Conservation (phyloP, 208 protist species). For the Trypanosoma melophagium region DNA sequence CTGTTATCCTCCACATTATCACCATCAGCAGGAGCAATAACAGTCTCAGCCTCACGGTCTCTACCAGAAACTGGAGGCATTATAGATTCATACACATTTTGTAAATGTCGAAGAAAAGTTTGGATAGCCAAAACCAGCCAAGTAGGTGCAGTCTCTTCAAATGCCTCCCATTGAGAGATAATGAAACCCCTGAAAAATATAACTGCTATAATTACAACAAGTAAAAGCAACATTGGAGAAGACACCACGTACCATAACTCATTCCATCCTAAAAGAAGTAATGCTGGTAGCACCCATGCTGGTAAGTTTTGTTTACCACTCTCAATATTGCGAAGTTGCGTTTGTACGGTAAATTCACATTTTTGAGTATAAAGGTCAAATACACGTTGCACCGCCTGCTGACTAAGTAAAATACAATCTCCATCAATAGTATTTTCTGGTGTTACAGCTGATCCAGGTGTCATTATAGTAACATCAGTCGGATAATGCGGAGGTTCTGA, state of each 20-base stretch:
- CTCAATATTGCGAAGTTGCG: slow-evolving; percentile 73
- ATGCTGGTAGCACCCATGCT: slow-evolving; percentile 68
- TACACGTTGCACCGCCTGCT: slow-evolving; percentile 48
- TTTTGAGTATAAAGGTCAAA: slow-evolving; percentile 77
- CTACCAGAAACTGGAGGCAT: not conserved
- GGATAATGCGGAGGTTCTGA: slow-evolving; percentile 25
- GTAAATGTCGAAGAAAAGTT: slow-evolving; percentile 25
- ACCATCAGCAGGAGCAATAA: not conserved
- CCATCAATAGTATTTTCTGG: slow-evolving; percentile 26
- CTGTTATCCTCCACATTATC: not conserved
- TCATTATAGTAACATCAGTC: slow-evolving; percentile 3
- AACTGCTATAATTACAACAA: slow-evolving; percentile 42
- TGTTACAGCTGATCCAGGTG: slow-evolving; percentile 5
- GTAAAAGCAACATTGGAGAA: slow-evolving; percentile 60
- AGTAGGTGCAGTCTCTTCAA: slow-evolving; percentile 70
- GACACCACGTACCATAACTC: slow-evolving; percentile 80
- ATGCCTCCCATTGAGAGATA: slow-evolving; percentile 67
- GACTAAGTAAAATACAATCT: slow-evolving; percentile 62
- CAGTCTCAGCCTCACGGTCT: not conserved
- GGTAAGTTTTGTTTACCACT: slow-evolving; percentile 59
- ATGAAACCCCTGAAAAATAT: slow-evolving; percentile 74
- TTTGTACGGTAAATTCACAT: slow-evolving; percentile 82
- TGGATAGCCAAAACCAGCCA: slow-evolving; percentile 57
- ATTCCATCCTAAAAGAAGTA: slow-evolving; percentile 79
- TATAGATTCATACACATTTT: not conserved